phyloP scores from a whole-genome alignment of 2,329 filamentous ascomycete species.

The Colletotrichum tropicale region DNA sequence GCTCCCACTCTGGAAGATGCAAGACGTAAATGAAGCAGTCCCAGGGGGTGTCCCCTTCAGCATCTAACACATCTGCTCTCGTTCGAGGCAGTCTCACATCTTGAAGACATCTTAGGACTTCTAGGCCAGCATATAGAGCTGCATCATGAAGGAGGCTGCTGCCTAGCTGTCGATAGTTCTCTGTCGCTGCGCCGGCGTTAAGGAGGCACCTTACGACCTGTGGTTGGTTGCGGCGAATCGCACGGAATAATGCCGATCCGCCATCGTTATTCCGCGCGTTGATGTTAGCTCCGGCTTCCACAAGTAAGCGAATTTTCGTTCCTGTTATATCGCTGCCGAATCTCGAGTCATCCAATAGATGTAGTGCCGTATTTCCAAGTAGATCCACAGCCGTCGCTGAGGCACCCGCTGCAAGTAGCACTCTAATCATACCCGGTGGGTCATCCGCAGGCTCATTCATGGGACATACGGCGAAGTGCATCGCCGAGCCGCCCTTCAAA shows the following conservation, averaged over 20 bases:
- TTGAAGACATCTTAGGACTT: not conserved
- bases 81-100: not conserved
- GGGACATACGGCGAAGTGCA: not conserved
- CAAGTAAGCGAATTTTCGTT: not conserved
- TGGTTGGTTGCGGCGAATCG: not conserved
- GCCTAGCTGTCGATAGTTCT: rapidly evolving
- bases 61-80: not conserved
- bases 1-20: not conserved
- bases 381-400: rapidly evolving
- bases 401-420: not conserved
- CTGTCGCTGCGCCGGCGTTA: not conserved
- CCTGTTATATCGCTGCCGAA: not conserved
- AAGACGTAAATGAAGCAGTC: not conserved
- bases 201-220: not conserved
- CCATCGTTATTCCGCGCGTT: rapidly evolving
- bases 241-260: not conserved
- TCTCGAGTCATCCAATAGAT: rapidly evolving
- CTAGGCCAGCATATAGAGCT: not conserved
- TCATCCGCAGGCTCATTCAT: rapidly evolving
- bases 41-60: not conserved
- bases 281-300: not conserved
- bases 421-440: not conserved
- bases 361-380: not conserved
- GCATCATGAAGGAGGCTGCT: not conserved
- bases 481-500: rapidly evolving